These are phyloP conservation scores for Isatis tinctoria DNA, from an alignment of 345 rosid genomes.

Conservation along the genomic window DNA sequence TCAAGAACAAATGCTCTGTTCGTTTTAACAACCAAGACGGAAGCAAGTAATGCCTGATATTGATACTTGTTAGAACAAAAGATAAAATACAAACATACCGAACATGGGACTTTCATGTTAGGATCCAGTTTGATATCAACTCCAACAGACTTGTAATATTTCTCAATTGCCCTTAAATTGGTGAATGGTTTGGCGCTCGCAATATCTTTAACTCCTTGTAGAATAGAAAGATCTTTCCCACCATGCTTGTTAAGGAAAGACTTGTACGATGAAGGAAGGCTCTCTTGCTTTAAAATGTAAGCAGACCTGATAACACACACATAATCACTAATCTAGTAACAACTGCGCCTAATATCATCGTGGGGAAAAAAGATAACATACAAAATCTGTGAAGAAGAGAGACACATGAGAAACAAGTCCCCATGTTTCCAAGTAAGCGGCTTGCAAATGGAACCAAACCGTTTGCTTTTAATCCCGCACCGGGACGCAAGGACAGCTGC, in stretches of 20 bases:
- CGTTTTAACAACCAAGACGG: background rate
- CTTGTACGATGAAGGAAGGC: slow-evolving; percentile 85
- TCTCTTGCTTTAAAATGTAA: slow-evolving; percentile 81
- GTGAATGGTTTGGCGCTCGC: slow-evolving; percentile 63
- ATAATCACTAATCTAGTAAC: background rate
- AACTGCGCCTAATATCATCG: background rate
- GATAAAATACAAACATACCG: slow-evolving; percentile 41
- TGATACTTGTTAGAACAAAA: background rate
- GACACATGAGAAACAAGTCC: slow-evolving; percentile 92
- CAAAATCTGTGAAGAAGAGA: slow-evolving; percentile 92
- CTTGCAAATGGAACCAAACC: slow-evolving; percentile 69
- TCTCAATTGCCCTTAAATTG: slow-evolving; percentile 62
- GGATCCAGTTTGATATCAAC: slow-evolving; percentile 77
- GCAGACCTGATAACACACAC: slow-evolving; percentile 62
- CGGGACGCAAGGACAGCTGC: slow-evolving; percentile 91
- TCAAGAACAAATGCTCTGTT: background rate
- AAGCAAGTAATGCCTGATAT: background rate
- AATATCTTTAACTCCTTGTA: slow-evolving; percentile 78
- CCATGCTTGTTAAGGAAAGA: slow-evolving; percentile 90
- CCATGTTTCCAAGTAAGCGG: slow-evolving; percentile 99
- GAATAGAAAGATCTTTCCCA: slow-evolving; percentile 61
- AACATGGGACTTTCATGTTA: slow-evolving; percentile 75
- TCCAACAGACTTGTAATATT: slow-evolving; percentile 60
- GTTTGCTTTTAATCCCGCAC: slow-evolving; percentile 88
- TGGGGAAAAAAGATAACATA: slow-evolving; percentile 39